A percentile compares a stretch with the other conserved stretches of the same genome.
These are phyloP conservation scores for Dendrostoma leiphaemia DNA, from an alignment of 2,329 filamentous ascomycete genomes.

Conservation along the genomic window DNA sequence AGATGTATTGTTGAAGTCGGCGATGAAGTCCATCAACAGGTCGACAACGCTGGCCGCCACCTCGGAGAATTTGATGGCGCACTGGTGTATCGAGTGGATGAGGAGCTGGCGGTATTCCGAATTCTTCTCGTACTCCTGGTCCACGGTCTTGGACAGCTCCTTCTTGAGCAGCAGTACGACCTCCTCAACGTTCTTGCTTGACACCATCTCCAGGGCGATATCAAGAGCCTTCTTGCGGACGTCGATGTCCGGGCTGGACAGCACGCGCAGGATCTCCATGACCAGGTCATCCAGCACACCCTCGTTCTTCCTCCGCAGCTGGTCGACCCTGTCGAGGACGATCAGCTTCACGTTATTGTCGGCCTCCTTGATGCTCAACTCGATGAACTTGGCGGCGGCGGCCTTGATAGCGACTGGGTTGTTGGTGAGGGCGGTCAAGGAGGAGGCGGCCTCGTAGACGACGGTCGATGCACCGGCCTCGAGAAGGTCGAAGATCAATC, in stretches of 20 bases:
- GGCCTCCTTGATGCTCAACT: slow-evolving; percentile 93
- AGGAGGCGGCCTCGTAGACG: slow-evolving; percentile 95
- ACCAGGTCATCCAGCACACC: slow-evolving; percentile 89
- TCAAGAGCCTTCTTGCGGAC: slow-evolving; percentile 87
- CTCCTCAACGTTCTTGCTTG: slow-evolving; percentile 97
- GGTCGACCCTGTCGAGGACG: slow-evolving; percentile 89
- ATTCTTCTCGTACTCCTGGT: slow-evolving; percentile 99
- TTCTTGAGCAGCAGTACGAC: slow-evolving; percentile 96
- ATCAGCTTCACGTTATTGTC: slow-evolving; percentile 99
- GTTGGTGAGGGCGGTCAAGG: slow-evolving; percentile 86
- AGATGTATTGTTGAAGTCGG: slow-evolving; percentile 95
- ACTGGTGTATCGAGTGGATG: slow-evolving; percentile 96
- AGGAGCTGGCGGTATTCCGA: slow-evolving; percentile 90
- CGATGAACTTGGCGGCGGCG: slow-evolving; percentile 92
- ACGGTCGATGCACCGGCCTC: slow-evolving; percentile 93
- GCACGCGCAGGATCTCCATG: slow-evolving; percentile 94
- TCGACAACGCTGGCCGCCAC: slow-evolving; percentile 96
- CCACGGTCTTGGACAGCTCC: slow-evolving; percentile 93
- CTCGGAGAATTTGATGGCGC: slow-evolving; percentile 98
- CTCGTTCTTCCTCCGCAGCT: slow-evolving; percentile 82
- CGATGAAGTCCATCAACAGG: slow-evolving; percentile 97
- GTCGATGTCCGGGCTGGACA: slow-evolving; percentile 94
- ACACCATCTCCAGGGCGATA: slow-evolving; percentile 95
- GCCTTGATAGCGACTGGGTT: slow-evolving; percentile 98
- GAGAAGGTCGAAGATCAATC: slow-evolving; percentile 93